Evolutionary conservation across 129 eudicot species (phyloP), one percentile per base, ranked within the genome.

Genomic region (Tagetes patula): DNA sequence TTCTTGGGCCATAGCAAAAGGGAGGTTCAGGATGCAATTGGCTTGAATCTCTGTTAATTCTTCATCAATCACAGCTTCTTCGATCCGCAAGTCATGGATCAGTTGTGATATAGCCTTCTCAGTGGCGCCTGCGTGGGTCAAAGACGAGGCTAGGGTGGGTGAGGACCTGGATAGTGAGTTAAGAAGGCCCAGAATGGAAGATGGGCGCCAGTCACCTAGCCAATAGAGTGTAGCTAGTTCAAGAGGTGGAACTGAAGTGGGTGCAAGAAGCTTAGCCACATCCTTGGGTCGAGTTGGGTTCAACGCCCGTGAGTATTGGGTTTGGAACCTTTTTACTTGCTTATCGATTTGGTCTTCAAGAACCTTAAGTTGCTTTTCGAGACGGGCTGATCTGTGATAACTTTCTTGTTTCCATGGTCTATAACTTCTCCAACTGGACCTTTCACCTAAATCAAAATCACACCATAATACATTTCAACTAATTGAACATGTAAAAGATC

Each of bases 191-290:
- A 94, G 82, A 58, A 90, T 80, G 84, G 91, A 71, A 74, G 97
- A 83, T 37, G 99, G 99, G 74, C 99, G 80, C 97, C 99, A 94
- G 72, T 88, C 97, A 40, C 99, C 97, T 2, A 90, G 82, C 99
- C 99, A 94, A 5, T 86, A 75, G 75, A 90, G 60, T 4, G 93
- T 81, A 13, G 93, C 88, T 36, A 87, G 85, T 77, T 94, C 99
- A 30, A 76, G 92, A 41, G 97, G 84, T 6, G 94, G 84, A 32
- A 77, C 64, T 72, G 85, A 83, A 8, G 80, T 90, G 55, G 96
- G 99, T 84, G 80, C 81, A n/a, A 94, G 85, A 70, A 94, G 86
- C 55, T 85, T 80, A 58, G 99, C 83, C 10, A 90, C 80, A 4
- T 94, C 96, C 68, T 85, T 79, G 72, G 84, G 84, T 59, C 45